Percentiles rank a stretch among this genome's conserved stretches.
Evolutionary conservation across 106 monocot genomes (phyloP).

Genomic region (Triglochin maritima): DNA sequence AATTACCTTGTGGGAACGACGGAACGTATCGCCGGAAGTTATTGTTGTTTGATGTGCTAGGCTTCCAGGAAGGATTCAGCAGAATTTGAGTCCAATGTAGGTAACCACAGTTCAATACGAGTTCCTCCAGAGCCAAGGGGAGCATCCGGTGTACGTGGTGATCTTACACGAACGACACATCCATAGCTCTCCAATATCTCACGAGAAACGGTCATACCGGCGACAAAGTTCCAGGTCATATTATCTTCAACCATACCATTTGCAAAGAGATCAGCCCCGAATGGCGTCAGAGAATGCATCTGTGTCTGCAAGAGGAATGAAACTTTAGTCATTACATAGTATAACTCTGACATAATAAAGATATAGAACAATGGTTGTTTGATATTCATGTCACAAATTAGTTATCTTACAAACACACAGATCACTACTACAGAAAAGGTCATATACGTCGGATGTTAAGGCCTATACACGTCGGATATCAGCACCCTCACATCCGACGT

Average conservation of each 20-base stretch:
- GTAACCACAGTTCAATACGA: constrained; percentile 76
- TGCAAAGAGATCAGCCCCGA: constrained; percentile 52
- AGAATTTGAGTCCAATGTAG: constrained; percentile 19
- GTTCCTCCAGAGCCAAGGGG: constrained; percentile 61
- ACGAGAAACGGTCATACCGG: constrained; percentile 70
- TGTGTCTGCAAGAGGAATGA: constrained; percentile 54
- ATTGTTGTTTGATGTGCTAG: constrained; percentile 4
- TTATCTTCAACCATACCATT: constrained; percentile 60
- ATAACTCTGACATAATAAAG: too few species aligned
- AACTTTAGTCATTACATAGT: not conserved
- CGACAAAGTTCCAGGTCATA: constrained; percentile 91
- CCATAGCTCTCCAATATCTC: constrained; percentile 91
- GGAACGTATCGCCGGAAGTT: too few species aligned
- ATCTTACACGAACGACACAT: constrained; percentile 68
- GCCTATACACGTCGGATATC: too few species aligned
- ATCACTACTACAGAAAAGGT: too few species aligned
- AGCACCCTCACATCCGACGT: too few species aligned
- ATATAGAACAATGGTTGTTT: too few species aligned
- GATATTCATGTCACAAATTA: too few species aligned
- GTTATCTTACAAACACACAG: too few species aligned
- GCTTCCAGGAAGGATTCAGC: constrained; percentile 9
- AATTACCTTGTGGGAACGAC: too few species aligned
- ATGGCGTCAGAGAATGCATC: constrained; percentile 63
- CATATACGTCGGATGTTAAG: too few species aligned
- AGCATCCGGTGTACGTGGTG: constrained; percentile 47